Percentiles rank a stretch among this genome's conserved stretches.
Conservation (phyloP, 208 protist genomes). For the Acanthamoeba lenticulata region DNA sequence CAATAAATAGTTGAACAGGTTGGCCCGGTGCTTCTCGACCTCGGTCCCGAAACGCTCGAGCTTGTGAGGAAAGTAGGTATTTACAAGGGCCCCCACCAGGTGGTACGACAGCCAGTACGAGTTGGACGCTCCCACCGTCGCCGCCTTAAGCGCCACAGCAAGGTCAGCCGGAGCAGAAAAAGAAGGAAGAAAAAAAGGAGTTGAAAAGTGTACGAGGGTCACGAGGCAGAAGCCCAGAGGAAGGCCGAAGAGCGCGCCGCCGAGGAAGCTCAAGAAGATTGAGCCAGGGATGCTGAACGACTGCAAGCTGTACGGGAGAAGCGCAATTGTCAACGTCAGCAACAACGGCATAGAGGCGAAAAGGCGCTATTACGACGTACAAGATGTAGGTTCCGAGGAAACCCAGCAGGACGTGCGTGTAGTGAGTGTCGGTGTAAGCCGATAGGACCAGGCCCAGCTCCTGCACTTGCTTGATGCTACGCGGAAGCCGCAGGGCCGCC, state of each 20-base stretch:
- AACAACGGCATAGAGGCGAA: neutral
- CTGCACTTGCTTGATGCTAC: slow-evolving; percentile 32
- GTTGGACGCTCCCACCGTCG: slow-evolving; percentile 81
- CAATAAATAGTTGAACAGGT: slow-evolving; percentile 92
- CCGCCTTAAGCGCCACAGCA: slow-evolving; percentile 69
- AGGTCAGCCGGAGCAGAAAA: neutral
- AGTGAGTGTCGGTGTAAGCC: slow-evolving; percentile 21
- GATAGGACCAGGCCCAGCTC: slow-evolving; percentile 10
- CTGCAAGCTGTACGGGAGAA: slow-evolving; percentile 81
- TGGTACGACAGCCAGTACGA: slow-evolving; percentile 79
- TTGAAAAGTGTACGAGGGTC: slow-evolving; percentile 41
- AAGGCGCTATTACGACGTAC: neutral
- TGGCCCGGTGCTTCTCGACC: slow-evolving; percentile 82
- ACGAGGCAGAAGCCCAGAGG: slow-evolving; percentile 86
- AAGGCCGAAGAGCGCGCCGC: slow-evolving; percentile 89
- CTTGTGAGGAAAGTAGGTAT: neutral
- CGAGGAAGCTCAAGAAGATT: slow-evolving; percentile 88
- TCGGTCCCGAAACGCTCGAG: slow-evolving; percentile 68
- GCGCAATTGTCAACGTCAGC: neutral
- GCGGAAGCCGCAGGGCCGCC: neutral
- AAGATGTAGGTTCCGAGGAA: slow-evolving; percentile 16
- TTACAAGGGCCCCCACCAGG: slow-evolving; percentile 81
- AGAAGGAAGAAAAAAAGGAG: neutral
- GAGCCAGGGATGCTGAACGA: slow-evolving; percentile 92
- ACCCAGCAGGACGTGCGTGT: neutral